Percentiles rank a stretch among this genome's conserved stretches.
phyloP scores from a whole-genome alignment of 129 eudicot species.

The Lactuca saligna region DNA sequence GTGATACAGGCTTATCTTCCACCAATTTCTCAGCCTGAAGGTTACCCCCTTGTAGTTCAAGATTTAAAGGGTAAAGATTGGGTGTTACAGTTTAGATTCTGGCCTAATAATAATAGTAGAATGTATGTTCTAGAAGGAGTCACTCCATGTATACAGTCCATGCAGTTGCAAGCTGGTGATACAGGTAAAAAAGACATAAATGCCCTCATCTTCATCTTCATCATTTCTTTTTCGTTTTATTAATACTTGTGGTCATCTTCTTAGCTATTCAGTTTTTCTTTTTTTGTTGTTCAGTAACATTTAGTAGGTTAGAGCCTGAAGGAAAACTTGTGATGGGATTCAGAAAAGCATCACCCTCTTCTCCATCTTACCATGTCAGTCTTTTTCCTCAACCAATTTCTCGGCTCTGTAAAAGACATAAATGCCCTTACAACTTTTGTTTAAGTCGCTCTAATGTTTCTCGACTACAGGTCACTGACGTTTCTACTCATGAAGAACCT shows the following conservation, averaged over 20 bases:
- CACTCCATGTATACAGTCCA: conserved; percentile 81
- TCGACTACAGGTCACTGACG: conserved; percentile 44
- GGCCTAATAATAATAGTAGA: conserved; percentile 90
- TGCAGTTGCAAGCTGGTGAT: conserved; percentile 97
- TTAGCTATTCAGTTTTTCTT: conserved; percentile 14
- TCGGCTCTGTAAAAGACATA: neutral
- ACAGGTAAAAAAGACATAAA: conserved; percentile 54
- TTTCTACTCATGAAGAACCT: conserved; percentile 30
- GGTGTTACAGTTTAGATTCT: conserved; percentile 80
- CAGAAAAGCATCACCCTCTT: conserved; percentile 52
- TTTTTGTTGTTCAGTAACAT: conserved; percentile 66
- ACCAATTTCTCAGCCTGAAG: conserved; percentile 77
- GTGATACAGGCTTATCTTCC: conserved; percentile 78
- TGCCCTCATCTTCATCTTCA: neutral
- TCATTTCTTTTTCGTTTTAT: neutral
- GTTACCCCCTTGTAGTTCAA: conserved; percentile 71
- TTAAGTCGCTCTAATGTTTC: neutral
- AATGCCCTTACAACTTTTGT: neutral
- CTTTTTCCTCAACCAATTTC: neutral
- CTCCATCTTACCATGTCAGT: conserved; percentile 55
- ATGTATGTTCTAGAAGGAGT: conserved; percentile 98
- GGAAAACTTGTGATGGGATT: conserved; percentile 86
- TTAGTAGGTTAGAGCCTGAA: conserved; percentile 84
- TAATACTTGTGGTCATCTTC: neutral
- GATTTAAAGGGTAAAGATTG: conserved; percentile 90